Conservation (phyloP, 495 filamentous ascomycete species). For the Penicillium lagena region DNA sequence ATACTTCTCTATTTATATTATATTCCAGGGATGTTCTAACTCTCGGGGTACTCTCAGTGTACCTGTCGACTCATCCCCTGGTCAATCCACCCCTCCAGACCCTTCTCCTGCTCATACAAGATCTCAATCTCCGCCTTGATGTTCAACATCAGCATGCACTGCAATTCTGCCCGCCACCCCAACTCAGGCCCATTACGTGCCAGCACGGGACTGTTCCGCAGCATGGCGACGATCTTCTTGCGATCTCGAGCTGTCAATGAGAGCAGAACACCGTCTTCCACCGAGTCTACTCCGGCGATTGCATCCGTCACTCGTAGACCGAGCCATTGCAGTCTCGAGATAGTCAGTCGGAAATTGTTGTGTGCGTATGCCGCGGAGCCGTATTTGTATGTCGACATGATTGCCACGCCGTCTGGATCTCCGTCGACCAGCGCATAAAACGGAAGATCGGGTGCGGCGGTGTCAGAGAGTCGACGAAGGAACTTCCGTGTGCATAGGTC, state of each 20-base stretch:
- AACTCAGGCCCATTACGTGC: constrained; percentile 40
- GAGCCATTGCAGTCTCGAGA: constrained; percentile 62
- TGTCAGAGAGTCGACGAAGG: constrained; percentile 26
- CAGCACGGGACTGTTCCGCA: constrained; percentile 48
- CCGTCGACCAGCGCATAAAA: constrained; percentile 74
- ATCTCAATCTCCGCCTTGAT: constrained; percentile 88
- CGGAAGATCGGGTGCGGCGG: constrained; percentile 22
- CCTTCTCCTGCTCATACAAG: constrained; percentile 53
- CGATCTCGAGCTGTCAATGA: constrained; percentile 58
- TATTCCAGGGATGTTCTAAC: neutral
- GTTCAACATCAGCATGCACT: constrained; percentile 80
- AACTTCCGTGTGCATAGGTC: constrained; percentile 78
- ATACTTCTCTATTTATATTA: neutral
- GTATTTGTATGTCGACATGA: constrained; percentile 80
- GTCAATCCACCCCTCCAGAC: constrained; percentile 63
- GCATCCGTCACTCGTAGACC: constrained; percentile 64
- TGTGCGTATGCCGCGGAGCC: constrained; percentile 71
- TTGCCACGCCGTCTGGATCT: constrained; percentile 81
- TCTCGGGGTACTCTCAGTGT: neutral
- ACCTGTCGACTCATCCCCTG: constrained; percentile 25
- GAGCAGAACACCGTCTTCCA: constrained; percentile 36
- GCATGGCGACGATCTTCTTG: constrained; percentile 58
- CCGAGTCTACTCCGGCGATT: constrained; percentile 13
- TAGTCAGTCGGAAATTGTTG: constrained; percentile 53
- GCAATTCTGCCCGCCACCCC: constrained; percentile 61